Percentiles rank a stretch among this genome's conserved stretches.
These are phyloP conservation scores for Mycena polygramma DNA, from an alignment of 768 basidiomycete species.

Conservation along the genomic window DNA sequence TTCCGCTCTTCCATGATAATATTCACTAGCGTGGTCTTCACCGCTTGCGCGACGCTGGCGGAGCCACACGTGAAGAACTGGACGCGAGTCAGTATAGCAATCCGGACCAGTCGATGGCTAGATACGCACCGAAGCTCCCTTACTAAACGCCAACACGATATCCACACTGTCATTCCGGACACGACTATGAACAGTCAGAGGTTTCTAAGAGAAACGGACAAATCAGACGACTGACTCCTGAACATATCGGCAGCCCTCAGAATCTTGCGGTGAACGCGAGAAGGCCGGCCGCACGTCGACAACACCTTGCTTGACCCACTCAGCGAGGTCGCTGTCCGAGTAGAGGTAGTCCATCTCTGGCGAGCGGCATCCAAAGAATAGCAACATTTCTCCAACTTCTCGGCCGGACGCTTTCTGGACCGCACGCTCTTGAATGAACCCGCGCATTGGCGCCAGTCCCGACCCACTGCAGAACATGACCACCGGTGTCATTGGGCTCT, in stretches of 20 bases:
- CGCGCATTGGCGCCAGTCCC: not conserved
- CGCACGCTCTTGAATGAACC: conserved; percentile 5
- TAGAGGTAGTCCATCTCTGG: not conserved
- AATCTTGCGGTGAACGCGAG: not conserved
- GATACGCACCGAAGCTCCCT: conserved; percentile 47
- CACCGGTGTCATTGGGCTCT: not conserved
- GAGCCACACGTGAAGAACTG: conserved; percentile 62
- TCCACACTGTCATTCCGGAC: conserved; percentile 45
- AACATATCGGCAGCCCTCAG: not conserved
- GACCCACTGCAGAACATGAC: conserved; percentile 9
- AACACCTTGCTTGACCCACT: not conserved
- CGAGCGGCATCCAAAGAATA: not conserved
- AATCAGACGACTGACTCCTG: not conserved
- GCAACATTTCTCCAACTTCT: not conserved
- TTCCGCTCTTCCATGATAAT: conserved; percentile 46
- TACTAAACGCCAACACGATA: conserved; percentile 45
- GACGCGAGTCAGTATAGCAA: too few species aligned
- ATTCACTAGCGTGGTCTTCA: conserved; percentile 52
- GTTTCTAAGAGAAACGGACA: too few species aligned
- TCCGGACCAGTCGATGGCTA: not conserved
- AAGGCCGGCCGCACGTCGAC: not conserved
- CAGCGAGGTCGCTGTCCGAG: not conserved
- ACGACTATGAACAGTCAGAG: not conserved
- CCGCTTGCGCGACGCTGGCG: conserved; percentile 50
- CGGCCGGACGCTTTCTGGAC: not conserved